Percentiles rank a stretch among this genome's conserved stretches.
phyloP scores from a whole-genome alignment of 495 filamentous ascomycete species.

The Saxophila tyrrhenica region DNA sequence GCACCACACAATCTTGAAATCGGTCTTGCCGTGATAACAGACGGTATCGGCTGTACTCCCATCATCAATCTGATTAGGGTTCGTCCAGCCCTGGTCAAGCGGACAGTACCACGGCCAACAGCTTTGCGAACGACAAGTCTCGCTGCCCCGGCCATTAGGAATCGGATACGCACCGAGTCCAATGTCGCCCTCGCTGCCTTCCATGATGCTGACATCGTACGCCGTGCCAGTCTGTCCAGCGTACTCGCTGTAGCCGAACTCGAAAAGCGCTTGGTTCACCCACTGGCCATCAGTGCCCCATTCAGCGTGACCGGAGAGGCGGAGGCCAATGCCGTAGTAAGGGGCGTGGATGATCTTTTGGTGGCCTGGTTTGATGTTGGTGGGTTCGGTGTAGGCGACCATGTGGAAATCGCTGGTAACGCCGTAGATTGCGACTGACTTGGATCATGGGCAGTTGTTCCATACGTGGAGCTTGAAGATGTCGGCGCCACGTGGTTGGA shows the following conservation, averaged over 20 bases:
- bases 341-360: conserved; percentile 5
- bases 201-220: conserved; percentile 14
- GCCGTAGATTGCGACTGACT: conserved; percentile 13
- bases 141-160: neutral
- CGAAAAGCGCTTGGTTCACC: conserved; percentile 10
- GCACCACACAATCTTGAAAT: conserved; percentile 9
- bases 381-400: neutral
- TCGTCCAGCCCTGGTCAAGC: conserved; percentile 9
- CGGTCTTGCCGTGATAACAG: conserved; percentile 9
- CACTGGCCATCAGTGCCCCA: conserved; percentile 8
- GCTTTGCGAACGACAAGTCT: neutral
- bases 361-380: neutral
- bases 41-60: conserved; percentile 14
- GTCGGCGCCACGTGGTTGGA: neutral
- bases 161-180: neutral
- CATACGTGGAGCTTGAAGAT: conserved; percentile 13
- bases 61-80: neutral
- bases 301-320: conserved; percentile 12
- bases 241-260: conserved; percentile 12
- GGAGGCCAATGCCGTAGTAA: conserved; percentile 7
- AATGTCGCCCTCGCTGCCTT: conserved; percentile 6
- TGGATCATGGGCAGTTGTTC: conserved; percentile 11
- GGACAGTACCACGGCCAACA: conserved; percentile 7
- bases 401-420: conserved; percentile 10
- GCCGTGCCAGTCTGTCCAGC: conserved; percentile 1